Evolutionary conservation across 805 yeast genomes (phyloP).

Genomic region (Tetrapisispora fleetii): DNA sequence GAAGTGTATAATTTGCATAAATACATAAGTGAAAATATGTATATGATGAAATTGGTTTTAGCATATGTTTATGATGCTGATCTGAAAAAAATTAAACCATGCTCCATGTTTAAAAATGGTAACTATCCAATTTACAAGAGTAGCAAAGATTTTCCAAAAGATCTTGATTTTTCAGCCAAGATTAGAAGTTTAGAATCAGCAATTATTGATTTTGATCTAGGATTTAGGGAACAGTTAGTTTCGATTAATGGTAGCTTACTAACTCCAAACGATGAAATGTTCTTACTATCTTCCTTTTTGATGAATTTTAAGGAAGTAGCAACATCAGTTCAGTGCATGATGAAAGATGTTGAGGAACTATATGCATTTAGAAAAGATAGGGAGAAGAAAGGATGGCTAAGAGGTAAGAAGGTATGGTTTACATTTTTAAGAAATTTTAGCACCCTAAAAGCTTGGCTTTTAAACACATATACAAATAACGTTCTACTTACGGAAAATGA

Average conservation of each 20-base stretch:
- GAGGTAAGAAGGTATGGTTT: slow-evolving; percentile 37
- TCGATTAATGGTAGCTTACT: slow-evolving; percentile 22
- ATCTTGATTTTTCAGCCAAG: slow-evolving; percentile 21
- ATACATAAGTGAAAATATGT: slow-evolving; percentile 28
- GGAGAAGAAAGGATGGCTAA: slow-evolving; percentile 29
- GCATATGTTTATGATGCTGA: slow-evolving; percentile 36
- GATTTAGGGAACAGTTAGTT: slow-evolving; percentile 26
- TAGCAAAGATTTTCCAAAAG: slow-evolving; percentile 13
- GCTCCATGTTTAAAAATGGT: slow-evolving; percentile 12
- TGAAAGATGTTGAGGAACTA: slow-evolving; percentile 27
- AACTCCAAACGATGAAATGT: slow-evolving; percentile 41
- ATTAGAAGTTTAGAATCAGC: slow-evolving; percentile 23
- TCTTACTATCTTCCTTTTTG: slow-evolving; percentile 39
- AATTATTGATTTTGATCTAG: slow-evolving; percentile 28
- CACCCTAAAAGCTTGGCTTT: slow-evolving; percentile 30
- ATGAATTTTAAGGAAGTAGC: slow-evolving; percentile 38
- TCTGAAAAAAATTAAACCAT: slow-evolving; percentile 12
- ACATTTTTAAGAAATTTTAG: slow-evolving; percentile 29
- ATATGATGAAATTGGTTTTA: slow-evolving; percentile 26
- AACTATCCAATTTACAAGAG: slow-evolving; percentile 7
- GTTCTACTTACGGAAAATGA: slow-evolving; percentile 28
- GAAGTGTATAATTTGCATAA: slow-evolving; percentile 31
- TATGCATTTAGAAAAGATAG: slow-evolving; percentile 23
- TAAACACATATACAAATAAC: slow-evolving; percentile 14
- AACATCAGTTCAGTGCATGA: slow-evolving; percentile 24